Percentiles rank a stretch among this genome's conserved stretches.
phyloP scores from a whole-genome alignment of 1,284 basidiomycete species.

The Trichosporon asahii region DNA sequence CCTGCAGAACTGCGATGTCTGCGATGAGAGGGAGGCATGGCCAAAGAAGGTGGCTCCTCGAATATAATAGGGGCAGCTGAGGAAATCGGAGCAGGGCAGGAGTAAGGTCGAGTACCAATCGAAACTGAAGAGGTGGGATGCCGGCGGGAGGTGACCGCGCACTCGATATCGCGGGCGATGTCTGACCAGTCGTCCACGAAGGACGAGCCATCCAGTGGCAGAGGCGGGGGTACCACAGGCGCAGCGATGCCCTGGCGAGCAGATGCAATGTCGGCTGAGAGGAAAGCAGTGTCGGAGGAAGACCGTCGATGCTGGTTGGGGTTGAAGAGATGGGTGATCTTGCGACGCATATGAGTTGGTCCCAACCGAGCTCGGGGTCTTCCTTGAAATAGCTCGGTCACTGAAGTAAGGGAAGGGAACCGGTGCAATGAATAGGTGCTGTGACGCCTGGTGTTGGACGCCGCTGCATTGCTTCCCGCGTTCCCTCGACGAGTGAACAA shows the following conservation, averaged over 20 bases:
- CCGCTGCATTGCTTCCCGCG: not conserved
- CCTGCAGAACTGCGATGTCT: not conserved
- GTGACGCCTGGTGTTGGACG: not conserved
- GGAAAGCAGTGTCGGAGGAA: not conserved
- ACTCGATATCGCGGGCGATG: not conserved
- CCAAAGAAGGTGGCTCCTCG: not conserved
- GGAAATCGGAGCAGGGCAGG: not conserved
- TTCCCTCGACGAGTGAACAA: not conserved
- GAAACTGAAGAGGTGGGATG: not conserved
- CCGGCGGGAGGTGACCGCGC: not conserved
- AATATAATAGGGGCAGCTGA: not conserved
- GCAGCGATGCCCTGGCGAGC: not conserved
- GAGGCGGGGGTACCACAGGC: not conserved
- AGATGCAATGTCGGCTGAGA: not conserved
- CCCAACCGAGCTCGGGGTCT: not conserved
- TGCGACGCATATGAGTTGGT: not conserved
- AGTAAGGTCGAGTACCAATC: not conserved
- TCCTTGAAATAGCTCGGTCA: not conserved
- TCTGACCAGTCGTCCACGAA: not conserved
- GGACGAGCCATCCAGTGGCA: not conserved
- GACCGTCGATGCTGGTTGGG: not conserved
- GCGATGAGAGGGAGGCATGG: not conserved
- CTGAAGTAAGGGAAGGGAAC: constrained; percentile 1
- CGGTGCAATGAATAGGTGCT: not conserved
- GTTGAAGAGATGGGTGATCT: constrained; percentile 6